These are phyloP conservation scores for Leccinum olivaceopallidum DNA, from an alignment of 768 basidiomycete species.

Conservation along the genomic window DNA sequence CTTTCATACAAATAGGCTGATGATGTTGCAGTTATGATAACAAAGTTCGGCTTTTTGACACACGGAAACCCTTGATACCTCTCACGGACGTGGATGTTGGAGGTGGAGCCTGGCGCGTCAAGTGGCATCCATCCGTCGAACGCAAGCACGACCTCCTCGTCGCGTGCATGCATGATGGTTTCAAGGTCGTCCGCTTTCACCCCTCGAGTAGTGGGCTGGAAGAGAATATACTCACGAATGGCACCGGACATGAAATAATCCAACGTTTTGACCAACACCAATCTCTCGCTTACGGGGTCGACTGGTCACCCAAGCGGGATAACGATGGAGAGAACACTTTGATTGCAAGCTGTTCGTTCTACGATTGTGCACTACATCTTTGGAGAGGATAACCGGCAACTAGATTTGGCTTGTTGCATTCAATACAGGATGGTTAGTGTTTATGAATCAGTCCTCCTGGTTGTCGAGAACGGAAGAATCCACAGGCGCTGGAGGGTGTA, in stretches of 20 bases:
- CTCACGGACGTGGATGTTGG: conserved; percentile 67
- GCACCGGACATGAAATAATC: conserved; percentile 38
- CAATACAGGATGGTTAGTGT: neutral
- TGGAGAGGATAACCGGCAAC: conserved; percentile 62
- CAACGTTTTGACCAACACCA: conserved; percentile 73
- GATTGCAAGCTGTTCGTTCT: conserved; percentile 93
- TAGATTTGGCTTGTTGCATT: neutral
- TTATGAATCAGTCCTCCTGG: neutral
- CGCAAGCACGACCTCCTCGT: conserved; percentile 77
- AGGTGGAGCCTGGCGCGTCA: conserved; percentile 94
- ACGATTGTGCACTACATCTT: conserved; percentile 80
- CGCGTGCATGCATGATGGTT: conserved; percentile 98
- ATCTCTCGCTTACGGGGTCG: conserved; percentile 88
- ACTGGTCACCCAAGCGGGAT: conserved; percentile 67
- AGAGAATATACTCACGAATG: conserved; percentile 11
- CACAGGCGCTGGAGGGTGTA: conserved; percentile 10
- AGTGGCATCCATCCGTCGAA: conserved; percentile 84
- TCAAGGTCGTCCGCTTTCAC: conserved; percentile 63
- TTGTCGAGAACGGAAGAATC: neutral
- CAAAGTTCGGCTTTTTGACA: conserved; percentile 80
- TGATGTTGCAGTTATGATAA: conserved; percentile 70
- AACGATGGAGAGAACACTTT: conserved; percentile 41
- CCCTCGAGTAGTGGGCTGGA: conserved; percentile 6
- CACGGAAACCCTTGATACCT: conserved; percentile 60
- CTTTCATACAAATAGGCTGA: neutral